phyloP scores from a whole-genome alignment of 78 protist species.

The Speleostelium caveatum region DNA sequence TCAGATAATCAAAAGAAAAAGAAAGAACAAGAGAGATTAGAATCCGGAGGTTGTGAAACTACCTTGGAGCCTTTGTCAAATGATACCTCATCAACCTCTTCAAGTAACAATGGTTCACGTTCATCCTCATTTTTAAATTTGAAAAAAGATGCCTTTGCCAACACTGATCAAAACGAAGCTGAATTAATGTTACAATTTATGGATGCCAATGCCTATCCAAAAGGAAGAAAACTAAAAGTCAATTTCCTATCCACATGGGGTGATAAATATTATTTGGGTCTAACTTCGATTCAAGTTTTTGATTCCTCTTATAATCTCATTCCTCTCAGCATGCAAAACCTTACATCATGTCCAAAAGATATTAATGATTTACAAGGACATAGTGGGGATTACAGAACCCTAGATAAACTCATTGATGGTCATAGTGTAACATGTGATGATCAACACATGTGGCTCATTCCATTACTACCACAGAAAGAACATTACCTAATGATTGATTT shows the following conservation, averaged over 20 bases:
- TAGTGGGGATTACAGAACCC: conserved; percentile 72
- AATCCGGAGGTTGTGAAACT: too few species aligned
- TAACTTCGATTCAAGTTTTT: conserved; percentile 60
- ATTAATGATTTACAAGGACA: conserved; percentile 62
- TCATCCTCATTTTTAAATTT: too few species aligned
- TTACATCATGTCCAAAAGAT: conserved; percentile 67
- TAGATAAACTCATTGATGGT: conserved; percentile 79
- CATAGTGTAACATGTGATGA: conserved; percentile 45
- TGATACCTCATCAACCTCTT: not conserved
- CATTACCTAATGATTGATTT: conserved; percentile 51
- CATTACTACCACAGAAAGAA: conserved; percentile 66
- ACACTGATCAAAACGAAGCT: not conserved
- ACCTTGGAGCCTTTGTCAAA: not conserved
- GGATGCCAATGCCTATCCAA: conserved; percentile 19
- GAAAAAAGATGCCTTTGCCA: too few species aligned
- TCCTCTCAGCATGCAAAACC: not conserved
- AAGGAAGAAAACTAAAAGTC: conserved; percentile 53
- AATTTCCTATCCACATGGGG: conserved; percentile 81
- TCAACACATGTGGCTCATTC: conserved; percentile 86
- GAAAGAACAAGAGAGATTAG: not conserved
- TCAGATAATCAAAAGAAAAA: not conserved
- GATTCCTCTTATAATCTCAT: conserved; percentile 55
- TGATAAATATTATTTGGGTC: conserved; percentile 82
- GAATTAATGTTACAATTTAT: too few species aligned
- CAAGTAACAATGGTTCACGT: not conserved